These are phyloP conservation scores for Ocimum tenuiflorum DNA, from an alignment of 257 asterid genomes.

Conservation along the genomic window DNA sequence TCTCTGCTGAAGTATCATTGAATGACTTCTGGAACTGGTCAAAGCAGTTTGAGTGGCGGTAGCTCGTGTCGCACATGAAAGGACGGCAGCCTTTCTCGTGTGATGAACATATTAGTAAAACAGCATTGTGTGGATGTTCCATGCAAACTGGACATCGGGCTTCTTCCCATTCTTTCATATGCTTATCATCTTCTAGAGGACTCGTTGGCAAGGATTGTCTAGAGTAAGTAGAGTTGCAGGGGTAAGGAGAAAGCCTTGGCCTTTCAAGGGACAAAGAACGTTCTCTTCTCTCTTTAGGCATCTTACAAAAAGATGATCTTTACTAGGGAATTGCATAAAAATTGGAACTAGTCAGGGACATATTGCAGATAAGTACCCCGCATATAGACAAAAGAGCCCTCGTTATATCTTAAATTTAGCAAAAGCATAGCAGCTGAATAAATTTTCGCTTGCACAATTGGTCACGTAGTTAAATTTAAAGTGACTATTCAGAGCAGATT, in stretches of 20 bases:
- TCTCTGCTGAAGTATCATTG: slow-evolving; percentile 27
- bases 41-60: slow-evolving; percentile 85
- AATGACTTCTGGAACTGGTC: slow-evolving; percentile 72
- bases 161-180: slow-evolving; percentile 69
- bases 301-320: slow-evolving; percentile 20
- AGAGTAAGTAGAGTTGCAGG: slow-evolving; percentile 49
- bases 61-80: slow-evolving; percentile 90
- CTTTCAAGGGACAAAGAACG: slow-evolving; percentile 64
- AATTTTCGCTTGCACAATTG: not conserved
- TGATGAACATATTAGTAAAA: slow-evolving; percentile 74
- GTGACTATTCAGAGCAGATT: not conserved
- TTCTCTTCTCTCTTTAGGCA: slow-evolving; percentile 75
- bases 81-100: slow-evolving; percentile 88
- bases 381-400: not conserved
- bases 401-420: not conserved
- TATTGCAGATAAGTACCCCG: not conserved
- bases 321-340: slow-evolving; percentile 2
- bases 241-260: slow-evolving; percentile 52
- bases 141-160: slow-evolving; percentile 90
- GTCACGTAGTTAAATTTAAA: not conserved
- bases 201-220: slow-evolving; percentile 28
- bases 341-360: slow-evolving; percentile 1
- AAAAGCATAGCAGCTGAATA: too few species aligned
- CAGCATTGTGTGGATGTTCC: slow-evolving; percentile 92
- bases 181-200: slow-evolving; percentile 54